Conservation (phyloP, 2,329 filamentous ascomycete species). For the Fusarium newnesense region DNA sequence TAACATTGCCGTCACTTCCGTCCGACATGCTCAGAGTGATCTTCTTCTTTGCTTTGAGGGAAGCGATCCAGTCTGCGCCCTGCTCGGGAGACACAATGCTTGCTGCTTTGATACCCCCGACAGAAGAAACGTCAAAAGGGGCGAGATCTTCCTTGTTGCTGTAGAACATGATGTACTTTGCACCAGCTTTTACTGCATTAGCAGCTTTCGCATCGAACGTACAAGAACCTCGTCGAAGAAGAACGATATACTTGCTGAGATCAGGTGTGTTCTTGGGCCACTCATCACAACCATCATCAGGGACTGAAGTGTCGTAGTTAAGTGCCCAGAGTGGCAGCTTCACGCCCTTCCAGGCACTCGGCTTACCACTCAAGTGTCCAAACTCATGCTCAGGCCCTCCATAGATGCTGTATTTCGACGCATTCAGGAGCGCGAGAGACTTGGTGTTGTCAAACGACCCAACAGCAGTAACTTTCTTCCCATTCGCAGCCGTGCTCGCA, state of each 20-base stretch:
- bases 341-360: slow-evolving; percentile 56
- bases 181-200: slow-evolving; percentile 65
- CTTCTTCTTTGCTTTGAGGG: slow-evolving; percentile 55
- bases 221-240: slow-evolving; percentile 69
- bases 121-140: slow-evolving; percentile 47
- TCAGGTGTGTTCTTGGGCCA: slow-evolving; percentile 65
- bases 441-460: slow-evolving; percentile 61
- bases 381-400: slow-evolving; percentile 51
- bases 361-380: slow-evolving; percentile 55
- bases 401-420: slow-evolving; percentile 55
- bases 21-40: slow-evolving; percentile 58
- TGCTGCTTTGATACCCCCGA: slow-evolving; percentile 48
- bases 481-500: slow-evolving; percentile 59
- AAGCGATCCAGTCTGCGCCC: slow-evolving; percentile 57
- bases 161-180: slow-evolving; percentile 70
- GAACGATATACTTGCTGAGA: slow-evolving; percentile 66
- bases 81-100: slow-evolving; percentile 55
- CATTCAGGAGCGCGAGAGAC: slow-evolving; percentile 55
- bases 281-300: slow-evolving; percentile 62
- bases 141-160: slow-evolving; percentile 59
- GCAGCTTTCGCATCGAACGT: slow-evolving; percentile 64
- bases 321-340: slow-evolving; percentile 61
- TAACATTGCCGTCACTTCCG: slow-evolving; percentile 49
- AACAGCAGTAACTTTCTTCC: slow-evolving; percentile 58
- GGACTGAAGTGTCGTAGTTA: slow-evolving; percentile 59